phyloP scores from a whole-genome alignment of 2,329 filamentous ascomycete species.

The Magnaporthiopsis incrustans region DNA sequence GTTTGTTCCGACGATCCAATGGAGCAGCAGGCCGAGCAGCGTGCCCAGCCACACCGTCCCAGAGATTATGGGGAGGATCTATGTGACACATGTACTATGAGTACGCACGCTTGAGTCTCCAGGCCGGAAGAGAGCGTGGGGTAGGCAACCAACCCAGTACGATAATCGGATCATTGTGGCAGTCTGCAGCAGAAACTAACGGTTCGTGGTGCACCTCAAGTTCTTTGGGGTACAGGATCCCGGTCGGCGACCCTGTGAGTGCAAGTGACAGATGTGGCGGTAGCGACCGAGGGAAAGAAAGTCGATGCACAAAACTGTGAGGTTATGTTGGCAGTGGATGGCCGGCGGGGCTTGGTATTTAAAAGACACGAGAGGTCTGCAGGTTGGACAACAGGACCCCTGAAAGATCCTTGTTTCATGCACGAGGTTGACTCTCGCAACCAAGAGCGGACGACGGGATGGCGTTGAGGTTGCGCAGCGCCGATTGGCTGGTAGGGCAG shows the following conservation, averaged over 20 bases:
- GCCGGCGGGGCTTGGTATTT: neutral
- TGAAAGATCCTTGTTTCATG: neutral
- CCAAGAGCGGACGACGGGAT: too few relatives aligned
- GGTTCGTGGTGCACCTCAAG: neutral
- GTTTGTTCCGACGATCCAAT: conserved; percentile 54
- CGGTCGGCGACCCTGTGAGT: too few relatives aligned
- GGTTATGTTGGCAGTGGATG: neutral
- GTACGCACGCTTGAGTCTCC: neutral
- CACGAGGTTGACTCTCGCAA: neutral
- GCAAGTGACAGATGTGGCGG: neutral
- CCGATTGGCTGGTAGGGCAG: too few relatives aligned
- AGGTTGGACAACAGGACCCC: neutral
- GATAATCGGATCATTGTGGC: conserved; percentile 17
- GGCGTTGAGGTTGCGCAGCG: too few relatives aligned
- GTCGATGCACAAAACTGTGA: neutral
- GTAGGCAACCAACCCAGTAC: conserved; percentile 15
- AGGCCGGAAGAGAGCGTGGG: too few relatives aligned
- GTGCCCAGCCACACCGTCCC: conserved; percentile 58
- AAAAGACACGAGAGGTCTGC: neutral
- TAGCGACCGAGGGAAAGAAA: neutral
- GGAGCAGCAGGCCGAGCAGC: conserved; percentile 61
- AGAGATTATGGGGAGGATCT: conserved; percentile 63
- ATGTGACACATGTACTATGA: neutral
- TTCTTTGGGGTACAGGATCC: too few relatives aligned
- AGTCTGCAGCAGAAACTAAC: neutral